Conservation (phyloP, 1,284 basidiomycete species). For the Ustilago shanxiensis region DNA sequence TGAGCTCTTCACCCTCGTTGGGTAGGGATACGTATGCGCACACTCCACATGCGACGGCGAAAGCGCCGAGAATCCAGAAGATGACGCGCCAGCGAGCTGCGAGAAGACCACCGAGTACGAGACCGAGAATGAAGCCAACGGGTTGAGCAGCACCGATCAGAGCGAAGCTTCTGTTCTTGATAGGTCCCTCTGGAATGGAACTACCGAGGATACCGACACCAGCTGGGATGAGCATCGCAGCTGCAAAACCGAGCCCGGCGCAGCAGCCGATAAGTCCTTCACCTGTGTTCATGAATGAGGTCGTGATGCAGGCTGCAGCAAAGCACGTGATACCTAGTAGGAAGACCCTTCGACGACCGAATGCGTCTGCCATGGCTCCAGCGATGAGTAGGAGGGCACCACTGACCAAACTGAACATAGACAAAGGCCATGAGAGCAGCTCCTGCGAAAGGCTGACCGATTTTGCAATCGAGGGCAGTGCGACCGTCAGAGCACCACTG, state of each 20-base stretch:
- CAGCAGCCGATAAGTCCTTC: conserved; percentile 65
- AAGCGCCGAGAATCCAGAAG: conserved; percentile 76
- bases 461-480: conserved; percentile 76
- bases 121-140: conserved; percentile 76
- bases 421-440: conserved; percentile 78
- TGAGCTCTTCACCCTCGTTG: conserved; percentile 48
- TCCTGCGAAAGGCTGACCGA: conserved; percentile 42
- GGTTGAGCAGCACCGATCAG: conserved; percentile 78
- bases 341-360: conserved; percentile 73
- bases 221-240: conserved; percentile 51
- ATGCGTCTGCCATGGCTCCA: conserved; percentile 72
- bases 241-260: conserved; percentile 57
- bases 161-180: conserved; percentile 67
- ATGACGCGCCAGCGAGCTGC: conserved; percentile 75
- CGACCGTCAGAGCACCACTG: conserved; percentile 73
- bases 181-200: conserved; percentile 66
- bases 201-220: conserved; percentile 67
- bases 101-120: conserved; percentile 78
- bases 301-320: conserved; percentile 61
- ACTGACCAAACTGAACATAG: conserved; percentile 74
- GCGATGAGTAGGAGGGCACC: conserved; percentile 75
- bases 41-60: conserved; percentile 74
- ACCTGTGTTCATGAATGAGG: conserved; percentile 66
- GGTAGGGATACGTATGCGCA: conserved; percentile 73
- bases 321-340: conserved; percentile 67